phyloP scores from a whole-genome alignment of 257 asterid genomes.

The Jasminum sambac region DNA sequence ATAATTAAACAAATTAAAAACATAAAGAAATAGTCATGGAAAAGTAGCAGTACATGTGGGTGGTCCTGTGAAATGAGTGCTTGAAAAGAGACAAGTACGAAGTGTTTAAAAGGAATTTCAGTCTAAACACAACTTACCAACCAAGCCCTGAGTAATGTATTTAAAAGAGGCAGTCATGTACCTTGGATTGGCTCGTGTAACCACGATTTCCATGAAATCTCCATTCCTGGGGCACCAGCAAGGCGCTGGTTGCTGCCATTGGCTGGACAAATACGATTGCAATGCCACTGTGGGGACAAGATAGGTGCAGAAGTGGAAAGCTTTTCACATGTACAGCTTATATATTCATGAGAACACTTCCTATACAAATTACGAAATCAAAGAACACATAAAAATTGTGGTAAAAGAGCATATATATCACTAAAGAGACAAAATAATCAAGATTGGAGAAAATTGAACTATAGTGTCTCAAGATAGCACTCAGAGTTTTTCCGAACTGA shows the following conservation, averaged over 20 bases:
- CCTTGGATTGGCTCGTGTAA: slow-evolving; percentile 33
- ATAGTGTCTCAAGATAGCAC: neutral
- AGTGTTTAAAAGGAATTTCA: too few species aligned
- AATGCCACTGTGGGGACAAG: neutral
- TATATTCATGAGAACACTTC: neutral
- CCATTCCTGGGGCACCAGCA: slow-evolving; percentile 32
- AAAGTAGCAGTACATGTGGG: too few species aligned
- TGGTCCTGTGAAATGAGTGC: too few species aligned
- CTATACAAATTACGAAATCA: neutral
- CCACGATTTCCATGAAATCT: slow-evolving; percentile 24
- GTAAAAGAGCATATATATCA: neutral
- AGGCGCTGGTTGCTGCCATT: slow-evolving; percentile 46
- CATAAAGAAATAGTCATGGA: too few species aligned
- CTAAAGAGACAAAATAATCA: neutral
- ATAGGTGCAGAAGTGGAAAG: neutral
- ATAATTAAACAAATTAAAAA: neutral
- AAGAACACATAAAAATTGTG: neutral
- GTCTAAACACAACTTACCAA: too few species aligned
- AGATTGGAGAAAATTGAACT: neutral
- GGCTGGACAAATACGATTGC: neutral
- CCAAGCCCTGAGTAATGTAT: neutral
- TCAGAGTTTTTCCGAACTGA: neutral
- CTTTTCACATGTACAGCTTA: neutral
- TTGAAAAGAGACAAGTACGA: too few species aligned
- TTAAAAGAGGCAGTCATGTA: slow-evolving; percentile 4